Evolutionary conservation across 805 yeast species (phyloP), one percentile per base, ranked within the genome.

Genomic region (Candida oleophila): DNA sequence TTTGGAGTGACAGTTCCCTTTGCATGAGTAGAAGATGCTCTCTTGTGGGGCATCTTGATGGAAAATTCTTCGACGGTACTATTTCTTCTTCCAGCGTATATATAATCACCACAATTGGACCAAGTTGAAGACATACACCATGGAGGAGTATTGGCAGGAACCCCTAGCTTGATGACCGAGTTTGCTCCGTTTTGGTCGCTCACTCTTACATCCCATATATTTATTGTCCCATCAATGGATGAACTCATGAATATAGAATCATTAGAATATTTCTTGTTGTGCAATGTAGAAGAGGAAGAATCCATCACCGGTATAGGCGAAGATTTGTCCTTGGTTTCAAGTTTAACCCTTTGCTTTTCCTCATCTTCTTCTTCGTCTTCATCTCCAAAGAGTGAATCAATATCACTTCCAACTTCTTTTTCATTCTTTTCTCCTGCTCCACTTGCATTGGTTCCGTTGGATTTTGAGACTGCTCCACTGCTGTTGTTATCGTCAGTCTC

Each of bases 41-140:
- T 48, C n/a, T 49, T 59, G 43, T 69, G 74, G 1, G 84, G 82
- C 78, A 80, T 82, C 49, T 82, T 76, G 9, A 87, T 49, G 34
- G 84, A 83, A 45, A 79, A 78, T 57, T 85, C 89, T 55, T 92
- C 97, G 3, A 92, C 89, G 1, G 85, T 74, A 39, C 94, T 85
- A 61, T 92, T 94, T 64, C 99, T 78, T 52, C 99, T 77, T 0
- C 98, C 99, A 2, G 83, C 89, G 59, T 76, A 92, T 3, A 90
- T 74, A 37, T 69, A 74, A 47, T 87, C 83, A 9, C 99, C 99
- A 56, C 85, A 84, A 43, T 73, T 72, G 7, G 96, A 84, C 97
- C 98, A 92, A 46, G 87, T 81, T 0, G 96, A 81, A 5, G 89
- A 79, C 77, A 86, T 82, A 64, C 96, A 86, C 98, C 98, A 94